Evolutionary conservation across 2,329 filamentous ascomycete genomes (phyloP), one percentile per base, ranked within the genome.

Genomic region (Ophiostoma sp.): DNA sequence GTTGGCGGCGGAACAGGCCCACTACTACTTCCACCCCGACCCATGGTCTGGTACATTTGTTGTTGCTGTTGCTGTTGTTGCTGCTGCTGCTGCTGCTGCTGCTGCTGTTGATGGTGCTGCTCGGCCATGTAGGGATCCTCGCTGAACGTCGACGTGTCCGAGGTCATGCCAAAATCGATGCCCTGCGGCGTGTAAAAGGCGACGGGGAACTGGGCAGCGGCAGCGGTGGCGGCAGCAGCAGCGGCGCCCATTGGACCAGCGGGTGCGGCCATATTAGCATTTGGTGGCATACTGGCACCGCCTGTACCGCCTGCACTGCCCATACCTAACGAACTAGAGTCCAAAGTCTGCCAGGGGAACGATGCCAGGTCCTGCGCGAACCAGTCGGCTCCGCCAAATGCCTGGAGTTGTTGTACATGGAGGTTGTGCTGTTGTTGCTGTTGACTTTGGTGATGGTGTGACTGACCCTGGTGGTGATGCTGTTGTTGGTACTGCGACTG

Each of bases 361-460:
- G 66, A 28, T 9, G 64, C 22, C 25, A 70, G 31, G 31, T 73
- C 75, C 2, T 39, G 19, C 0, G 72, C 15, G 3, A 75, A 72
- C 75, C 75, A 75, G 57, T 75, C 72, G n/a, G 31, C 42, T 25
- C 52, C 69, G 19, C 69, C 25, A 57, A 72, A 74, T 1, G 69
- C 45, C 48, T 72, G 73, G 31, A 73, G 25, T 42, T 73, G 73
- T 22, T 71, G 68, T 8, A 69, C 19, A 19, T 69, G 72, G 11
- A 59, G 19, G n/a, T 72, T 57, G 22, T 64, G 72, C 11, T 73
- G 68, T 2, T 64, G 66, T 3, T 71, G 72, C 2, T 68, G 61
- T 6, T 74, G 72, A 4, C 33, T 63, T 1, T 72, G 73, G 28
- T 66, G 45, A 3, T 70, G 73, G 2, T 72, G 55, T n/a, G n/a